phyloP scores from a whole-genome alignment of 2,329 filamentous ascomycete genomes.

The Pseudocercospora cruenta region DNA sequence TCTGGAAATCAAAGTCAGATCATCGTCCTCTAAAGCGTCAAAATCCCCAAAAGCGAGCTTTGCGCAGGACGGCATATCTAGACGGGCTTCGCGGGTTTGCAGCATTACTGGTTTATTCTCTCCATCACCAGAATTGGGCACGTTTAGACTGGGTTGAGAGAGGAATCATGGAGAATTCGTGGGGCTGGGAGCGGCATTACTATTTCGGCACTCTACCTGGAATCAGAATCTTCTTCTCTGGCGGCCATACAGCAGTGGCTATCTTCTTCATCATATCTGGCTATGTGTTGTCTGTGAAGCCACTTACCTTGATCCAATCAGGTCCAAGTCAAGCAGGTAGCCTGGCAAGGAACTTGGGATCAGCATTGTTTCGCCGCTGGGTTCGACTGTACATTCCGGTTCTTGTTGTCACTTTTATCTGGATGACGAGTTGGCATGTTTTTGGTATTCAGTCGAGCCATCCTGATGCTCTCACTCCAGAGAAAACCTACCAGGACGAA shows the following conservation, averaged over 20 bases:
- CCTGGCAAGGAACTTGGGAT: slow-evolving; percentile 49
- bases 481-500: slow-evolving; percentile 15
- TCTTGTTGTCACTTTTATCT: slow-evolving; percentile 59
- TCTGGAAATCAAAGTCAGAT: background rate
- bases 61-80: slow-evolving; percentile 59
- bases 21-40: background rate
- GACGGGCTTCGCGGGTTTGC: slow-evolving; percentile 70
- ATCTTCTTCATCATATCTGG: slow-evolving; percentile 57
- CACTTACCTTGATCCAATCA: slow-evolving; percentile 42
- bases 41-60: background rate
- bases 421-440: slow-evolving; percentile 57
- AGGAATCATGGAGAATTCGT: slow-evolving; percentile 57
- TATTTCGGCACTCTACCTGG: slow-evolving; percentile 59
- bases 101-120: slow-evolving; percentile 67
- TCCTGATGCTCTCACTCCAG: slow-evolving; percentile 31
- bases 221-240: slow-evolving; percentile 62
- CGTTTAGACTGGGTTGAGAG: slow-evolving; percentile 49
- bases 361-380: slow-evolving; percentile 56
- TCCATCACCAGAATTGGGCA: slow-evolving; percentile 61
- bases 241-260: slow-evolving; percentile 62
- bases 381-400: slow-evolving; percentile 56
- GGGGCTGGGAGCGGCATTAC: slow-evolving; percentile 53
- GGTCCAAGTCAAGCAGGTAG: slow-evolving; percentile 1
- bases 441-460: slow-evolving; percentile 53
- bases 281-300: slow-evolving; percentile 54